phyloP scores from a whole-genome alignment of 2,329 filamentous ascomycete species.

The Emergomyces africanus region DNA sequence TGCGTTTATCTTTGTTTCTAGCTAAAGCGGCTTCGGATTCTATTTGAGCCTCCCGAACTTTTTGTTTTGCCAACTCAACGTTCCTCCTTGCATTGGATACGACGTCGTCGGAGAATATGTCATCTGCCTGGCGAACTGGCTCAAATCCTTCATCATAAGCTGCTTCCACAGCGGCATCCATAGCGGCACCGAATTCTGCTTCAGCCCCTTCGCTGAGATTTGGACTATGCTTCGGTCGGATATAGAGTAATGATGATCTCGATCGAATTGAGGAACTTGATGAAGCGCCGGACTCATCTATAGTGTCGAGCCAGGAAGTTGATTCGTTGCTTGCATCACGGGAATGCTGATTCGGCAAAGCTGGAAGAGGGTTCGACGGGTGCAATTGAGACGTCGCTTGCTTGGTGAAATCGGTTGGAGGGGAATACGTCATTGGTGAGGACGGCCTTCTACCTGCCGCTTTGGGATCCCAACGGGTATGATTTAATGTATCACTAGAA shows the following conservation, averaged over 20 bases:
- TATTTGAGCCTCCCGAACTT: conserved; percentile 58
- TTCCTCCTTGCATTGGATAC: conserved; percentile 45
- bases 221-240: conserved; percentile 58
- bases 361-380: conserved; percentile 20
- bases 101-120: conserved; percentile 17
- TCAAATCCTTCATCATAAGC: conserved; percentile 90
- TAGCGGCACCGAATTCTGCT: conserved; percentile 82
- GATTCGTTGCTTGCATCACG: conserved; percentile 62
- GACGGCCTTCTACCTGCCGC: conserved; percentile 51
- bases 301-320: conserved; percentile 87
- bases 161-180: conserved; percentile 91
- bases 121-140: conserved; percentile 31
- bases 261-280: conserved; percentile 70
- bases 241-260: conserved; percentile 55
- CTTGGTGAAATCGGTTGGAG: conserved; percentile 4
- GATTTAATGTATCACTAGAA: neutral
- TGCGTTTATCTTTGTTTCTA: conserved; percentile 45
- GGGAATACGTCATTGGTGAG: conserved; percentile 30
- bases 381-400: conserved; percentile 6
- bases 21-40: conserved; percentile 53
- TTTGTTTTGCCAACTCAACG: conserved; percentile 64
- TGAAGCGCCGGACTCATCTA: conserved; percentile 78
- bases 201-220: conserved; percentile 60
- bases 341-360: conserved; percentile 28
- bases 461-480: conserved; percentile 53